Conservation (phyloP, 2,329 filamentous ascomycete species). For the Thielaviopsis populi region DNA sequence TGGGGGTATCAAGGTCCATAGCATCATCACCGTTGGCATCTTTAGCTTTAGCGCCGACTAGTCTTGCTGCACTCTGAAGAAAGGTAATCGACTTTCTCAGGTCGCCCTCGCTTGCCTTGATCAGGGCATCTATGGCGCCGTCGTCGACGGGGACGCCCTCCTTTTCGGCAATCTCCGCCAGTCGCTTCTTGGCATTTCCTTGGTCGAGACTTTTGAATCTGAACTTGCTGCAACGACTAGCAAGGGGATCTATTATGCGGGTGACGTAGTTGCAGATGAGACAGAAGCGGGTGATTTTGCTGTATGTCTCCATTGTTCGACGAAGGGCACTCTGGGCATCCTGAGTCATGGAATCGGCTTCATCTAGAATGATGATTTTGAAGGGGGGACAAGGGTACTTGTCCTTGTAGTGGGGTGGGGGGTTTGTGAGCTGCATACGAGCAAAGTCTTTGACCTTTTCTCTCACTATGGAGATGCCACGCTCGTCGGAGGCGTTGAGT, state of each 20-base stretch:
- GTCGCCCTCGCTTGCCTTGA: conserved; percentile 84
- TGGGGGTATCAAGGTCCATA: conserved; percentile 39
- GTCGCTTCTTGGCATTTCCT: conserved; percentile 60
- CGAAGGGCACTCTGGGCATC: conserved; percentile 88
- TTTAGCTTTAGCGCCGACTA: conserved; percentile 54
- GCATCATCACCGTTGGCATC: conserved; percentile 42
- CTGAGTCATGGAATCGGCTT: conserved; percentile 98
- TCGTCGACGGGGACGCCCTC: conserved; percentile 65
- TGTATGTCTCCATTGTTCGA: conserved; percentile 96
- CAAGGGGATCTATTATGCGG: conserved; percentile 90
- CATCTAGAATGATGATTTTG: conserved; percentile 97
- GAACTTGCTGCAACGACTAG: conserved; percentile 89
- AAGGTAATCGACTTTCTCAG: conserved; percentile 92
- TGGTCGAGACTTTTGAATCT: conserved; percentile 93
- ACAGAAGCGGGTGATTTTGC: conserved; percentile 91
- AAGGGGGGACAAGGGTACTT: conserved; percentile 90
- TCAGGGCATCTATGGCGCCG: conserved; percentile 69
- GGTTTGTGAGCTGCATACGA: conserved; percentile 79
- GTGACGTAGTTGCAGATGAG: conserved; percentile 98
- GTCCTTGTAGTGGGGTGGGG: conserved; percentile 50
- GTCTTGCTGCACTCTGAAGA: conserved; percentile 78
- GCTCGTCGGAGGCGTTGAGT: conserved; percentile 97
- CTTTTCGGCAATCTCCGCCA: conserved; percentile 66
- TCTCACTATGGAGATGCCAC: conserved; percentile 89
- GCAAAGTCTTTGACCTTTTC: conserved; percentile 99